Conservation (phyloP, 108 stramenopile species). For the Parmales sp. region DNA sequence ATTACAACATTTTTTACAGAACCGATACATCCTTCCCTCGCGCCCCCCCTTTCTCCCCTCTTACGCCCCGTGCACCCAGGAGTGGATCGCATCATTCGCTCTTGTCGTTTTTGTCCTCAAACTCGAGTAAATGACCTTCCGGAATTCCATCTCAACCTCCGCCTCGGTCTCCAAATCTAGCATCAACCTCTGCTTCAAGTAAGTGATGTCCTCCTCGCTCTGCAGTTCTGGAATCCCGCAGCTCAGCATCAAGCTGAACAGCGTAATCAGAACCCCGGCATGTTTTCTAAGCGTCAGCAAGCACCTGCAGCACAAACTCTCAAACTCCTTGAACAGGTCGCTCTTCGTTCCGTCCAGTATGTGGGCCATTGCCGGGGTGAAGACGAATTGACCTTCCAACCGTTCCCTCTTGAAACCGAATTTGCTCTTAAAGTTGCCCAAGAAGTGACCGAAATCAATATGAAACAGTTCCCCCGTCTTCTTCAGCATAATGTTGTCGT, state of each 20-base stretch:
- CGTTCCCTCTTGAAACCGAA: slow-evolving; percentile 33
- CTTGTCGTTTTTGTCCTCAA: slow-evolving; percentile 4
- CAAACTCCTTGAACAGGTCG: slow-evolving; percentile 18
- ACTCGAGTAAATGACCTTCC: slow-evolving; percentile 14
- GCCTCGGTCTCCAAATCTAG: slow-evolving; percentile 18
- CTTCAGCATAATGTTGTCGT: slow-evolving; percentile 37
- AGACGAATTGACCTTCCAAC: slow-evolving; percentile 27
- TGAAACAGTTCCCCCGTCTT: slow-evolving; percentile 31
- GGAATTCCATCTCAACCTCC: slow-evolving; percentile 10
- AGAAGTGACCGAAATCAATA: slow-evolving; percentile 40
- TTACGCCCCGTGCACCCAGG: slow-evolving; percentile 12
- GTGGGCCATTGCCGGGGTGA: slow-evolving; percentile 25
- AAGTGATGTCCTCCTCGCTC: slow-evolving; percentile 24
- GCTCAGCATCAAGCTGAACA: slow-evolving; percentile 27
- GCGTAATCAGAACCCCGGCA: slow-evolving; percentile 27
- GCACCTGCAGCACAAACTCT: slow-evolving; percentile 20
- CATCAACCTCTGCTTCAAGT: slow-evolving; percentile 26
- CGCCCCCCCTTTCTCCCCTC: no score
- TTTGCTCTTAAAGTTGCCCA: slow-evolving; percentile 40
- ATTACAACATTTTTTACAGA: no score
- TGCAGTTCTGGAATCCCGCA: slow-evolving; percentile 36
- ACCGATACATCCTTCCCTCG: no score
- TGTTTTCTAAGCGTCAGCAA: slow-evolving; percentile 26
- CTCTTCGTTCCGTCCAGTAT: slow-evolving; percentile 20
- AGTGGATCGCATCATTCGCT: slow-evolving; percentile 15